Evolutionary conservation across 495 filamentous ascomycete genomes (phyloP), one percentile per base, ranked within the genome.

Genomic region (Evernia prunastri): DNA sequence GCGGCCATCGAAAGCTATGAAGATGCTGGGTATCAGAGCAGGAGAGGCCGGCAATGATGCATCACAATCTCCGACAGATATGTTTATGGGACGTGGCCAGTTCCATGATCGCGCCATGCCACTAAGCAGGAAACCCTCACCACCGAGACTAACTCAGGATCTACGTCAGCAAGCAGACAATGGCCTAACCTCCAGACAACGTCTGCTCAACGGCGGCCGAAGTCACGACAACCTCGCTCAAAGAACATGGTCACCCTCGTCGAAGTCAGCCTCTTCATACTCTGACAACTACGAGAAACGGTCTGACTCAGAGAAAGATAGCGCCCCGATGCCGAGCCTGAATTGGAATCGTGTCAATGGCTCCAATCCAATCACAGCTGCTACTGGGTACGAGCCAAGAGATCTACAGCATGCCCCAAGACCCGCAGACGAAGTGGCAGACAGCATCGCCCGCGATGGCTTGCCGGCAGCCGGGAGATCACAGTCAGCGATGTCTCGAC

Each of bases 1-100:
- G 33, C 79, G 79, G 29, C 81, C 86, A 2, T 61, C 71, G 18
- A 92, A 89, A 70, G 82, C 85, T 0, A 80, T 86, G 73, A 91
- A 89, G 73, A 85, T 90, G 73, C 80, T 92, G 45, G 89, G 89
- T 7, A 75, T 89, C 39, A 83, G 31, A 25, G 3, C 27, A 40
- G 29, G 13, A 17, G 61, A 65, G 13, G 51, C 69, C 17, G 42
- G 54, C 36, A 13, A 51, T 37, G 58, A 65, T 15, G 58, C 56
- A 39, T 17, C 60, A n/a, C 56, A 56, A 43, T 35, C 62, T 60
- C 53, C 63, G n/a, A 42, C 66, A 25, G 56, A 64, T 20, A 20
- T 63, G 27, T 63, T 66, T 47, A 58, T 53, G 33, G 56, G 56
- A 47, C 49, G 56, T n/a, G 63, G 63, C n/a, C 63, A 63, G 39